These are phyloP conservation scores for Phytopythium kandeliae DNA, from an alignment of 352 stramenopile genomes.

Conservation along the genomic window DNA sequence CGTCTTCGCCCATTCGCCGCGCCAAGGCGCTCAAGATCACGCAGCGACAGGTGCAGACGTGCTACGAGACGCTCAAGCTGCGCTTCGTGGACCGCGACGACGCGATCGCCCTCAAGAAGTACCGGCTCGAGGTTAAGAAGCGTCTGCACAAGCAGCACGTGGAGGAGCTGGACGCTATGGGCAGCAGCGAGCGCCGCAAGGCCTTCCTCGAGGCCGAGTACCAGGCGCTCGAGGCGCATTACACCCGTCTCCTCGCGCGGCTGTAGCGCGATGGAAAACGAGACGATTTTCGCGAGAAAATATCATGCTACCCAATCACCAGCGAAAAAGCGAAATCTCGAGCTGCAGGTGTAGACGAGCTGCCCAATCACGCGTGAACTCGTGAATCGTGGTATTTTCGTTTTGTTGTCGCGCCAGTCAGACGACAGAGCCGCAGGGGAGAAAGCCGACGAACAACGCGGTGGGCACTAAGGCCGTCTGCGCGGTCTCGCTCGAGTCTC, in stretches of 20 bases:
- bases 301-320: background rate
- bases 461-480: too few relatives aligned
- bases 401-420: too few relatives aligned
- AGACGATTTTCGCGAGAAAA: background rate
- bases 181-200: conserved; percentile 59
- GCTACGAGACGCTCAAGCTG: conserved; percentile 75
- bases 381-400: too few relatives aligned
- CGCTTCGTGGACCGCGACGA: conserved; percentile 43
- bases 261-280: background rate
- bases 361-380: conserved; percentile 9
- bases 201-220: conserved; percentile 72
- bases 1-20: background rate
- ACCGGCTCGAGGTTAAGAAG: conserved; percentile 78
- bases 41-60: conserved; percentile 68
- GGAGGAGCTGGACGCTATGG: conserved; percentile 75
- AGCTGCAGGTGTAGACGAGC: too few relatives aligned
- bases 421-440: too few relatives aligned
- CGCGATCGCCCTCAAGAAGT: conserved; percentile 53
- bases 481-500: too few relatives aligned
- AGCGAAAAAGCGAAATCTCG: background rate
- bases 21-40: conserved; percentile 68
- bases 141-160: conserved; percentile 60
- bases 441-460: too few relatives aligned
- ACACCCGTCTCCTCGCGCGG: conserved; percentile 34
- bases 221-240: conserved; percentile 40